Conservation (phyloP, 805 yeast species). For the Schwanniomyces pseudopolymorphus region DNA sequence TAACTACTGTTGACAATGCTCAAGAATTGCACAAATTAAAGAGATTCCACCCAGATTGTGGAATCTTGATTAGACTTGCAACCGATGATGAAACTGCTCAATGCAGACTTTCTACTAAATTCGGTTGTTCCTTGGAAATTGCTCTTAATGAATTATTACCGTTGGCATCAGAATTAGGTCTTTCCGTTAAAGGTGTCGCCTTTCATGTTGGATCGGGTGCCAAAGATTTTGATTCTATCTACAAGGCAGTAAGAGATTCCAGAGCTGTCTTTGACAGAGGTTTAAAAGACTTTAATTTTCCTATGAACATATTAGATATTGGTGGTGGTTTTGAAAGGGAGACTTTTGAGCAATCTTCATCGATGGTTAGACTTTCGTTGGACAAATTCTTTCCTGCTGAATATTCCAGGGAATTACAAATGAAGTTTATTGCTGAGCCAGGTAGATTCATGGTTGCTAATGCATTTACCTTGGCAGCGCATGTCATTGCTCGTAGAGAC, state of each 20-base stretch:
- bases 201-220: constrained; percentile 98
- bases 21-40: constrained; percentile 80
- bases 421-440: constrained; percentile 81
- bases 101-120: constrained; percentile 84
- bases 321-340: constrained; percentile 89
- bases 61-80: constrained; percentile 72
- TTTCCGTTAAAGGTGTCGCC: constrained; percentile 80
- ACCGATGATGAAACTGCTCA: constrained; percentile 89
- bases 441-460: constrained; percentile 87
- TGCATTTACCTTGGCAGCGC: constrained; percentile 81
- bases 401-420: constrained; percentile 18
- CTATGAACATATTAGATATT: constrained; percentile 66
- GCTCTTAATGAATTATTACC: constrained; percentile 55
- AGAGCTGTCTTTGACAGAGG: constrained; percentile 65
- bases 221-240: constrained; percentile 62
- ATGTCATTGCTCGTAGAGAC: constrained; percentile 82
- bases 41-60: constrained; percentile 65
- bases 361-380: constrained; percentile 55
- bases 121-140: constrained; percentile 69
- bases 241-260: constrained; percentile 72
- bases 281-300: constrained; percentile 20
- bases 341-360: constrained; percentile 59
- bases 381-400: constrained; percentile 57
- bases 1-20: constrained; percentile 87
- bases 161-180: constrained; percentile 57